Evolutionary conservation across 495 filamentous ascomycete genomes (phyloP).

Genomic region (Articulospora tetracladia): DNA sequence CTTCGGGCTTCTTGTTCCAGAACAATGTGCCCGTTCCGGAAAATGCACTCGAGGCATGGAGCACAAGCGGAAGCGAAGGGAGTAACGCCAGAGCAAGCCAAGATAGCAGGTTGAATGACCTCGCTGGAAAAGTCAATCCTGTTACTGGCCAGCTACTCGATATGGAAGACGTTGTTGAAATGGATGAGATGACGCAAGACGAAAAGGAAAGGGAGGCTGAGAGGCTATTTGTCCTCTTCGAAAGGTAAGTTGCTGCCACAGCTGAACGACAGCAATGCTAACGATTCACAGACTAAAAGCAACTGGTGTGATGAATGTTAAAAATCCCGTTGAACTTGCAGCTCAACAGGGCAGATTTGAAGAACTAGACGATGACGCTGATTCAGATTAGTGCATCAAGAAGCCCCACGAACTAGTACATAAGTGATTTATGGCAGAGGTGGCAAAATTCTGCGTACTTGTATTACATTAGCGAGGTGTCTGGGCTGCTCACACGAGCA

Average conservation of each 20-base stretch:
- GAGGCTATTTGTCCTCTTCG: conserved; percentile 89
- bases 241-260: conserved; percentile 54
- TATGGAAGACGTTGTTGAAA: conserved; percentile 53
- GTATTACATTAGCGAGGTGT: too few relatives aligned
- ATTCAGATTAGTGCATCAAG: conserved; percentile 27
- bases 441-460: too few relatives aligned
- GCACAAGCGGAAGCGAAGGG: conserved; percentile 28
- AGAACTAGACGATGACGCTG: conserved; percentile 50
- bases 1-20: conserved; percentile 81
- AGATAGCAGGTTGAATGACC: conserved; percentile 16
- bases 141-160: conserved; percentile 85
- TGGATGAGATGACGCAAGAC: conserved; percentile 76
- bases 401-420: too few relatives aligned
- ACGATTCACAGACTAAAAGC: conserved; percentile 61
- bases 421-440: too few relatives aligned
- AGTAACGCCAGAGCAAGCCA: conserved; percentile 26
- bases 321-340: conserved; percentile 81
- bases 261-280: conserved; percentile 9
- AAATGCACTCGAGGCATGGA: conserved; percentile 55
- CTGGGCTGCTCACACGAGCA: too few relatives aligned
- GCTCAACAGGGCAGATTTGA: conserved; percentile 74
- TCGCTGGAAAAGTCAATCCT: conserved; percentile 58
- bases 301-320: conserved; percentile 76
- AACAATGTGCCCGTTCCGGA: conserved; percentile 75
- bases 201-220: conserved; percentile 95